Percentiles rank a stretch among this genome's conserved stretches.
Evolutionary conservation across 1,139 yeast species (phyloP).

Genomic region (Candida neerlandica): DNA sequence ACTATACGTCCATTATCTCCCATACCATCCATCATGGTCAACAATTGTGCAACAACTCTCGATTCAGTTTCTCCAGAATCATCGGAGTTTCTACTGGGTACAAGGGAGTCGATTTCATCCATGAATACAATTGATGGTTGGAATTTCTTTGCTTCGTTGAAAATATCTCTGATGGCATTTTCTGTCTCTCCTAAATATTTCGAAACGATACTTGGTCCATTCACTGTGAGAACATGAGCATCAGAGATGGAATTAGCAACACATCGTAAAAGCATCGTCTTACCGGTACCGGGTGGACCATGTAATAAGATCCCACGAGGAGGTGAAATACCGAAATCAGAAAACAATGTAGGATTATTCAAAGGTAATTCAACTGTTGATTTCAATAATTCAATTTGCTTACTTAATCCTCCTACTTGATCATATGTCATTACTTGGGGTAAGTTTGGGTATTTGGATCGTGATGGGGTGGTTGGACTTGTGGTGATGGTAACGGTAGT

Average conservation of each 20-base stretch:
- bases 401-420: slow-evolving; percentile 75
- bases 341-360: slow-evolving; percentile 72
- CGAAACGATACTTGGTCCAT: slow-evolving; percentile 91
- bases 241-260: slow-evolving; percentile 64
- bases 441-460: slow-evolving; percentile 38
- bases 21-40: slow-evolving; percentile 90
- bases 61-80: slow-evolving; percentile 89
- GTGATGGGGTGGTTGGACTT: slow-evolving; percentile 18
- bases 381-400: slow-evolving; percentile 62
- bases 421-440: slow-evolving; percentile 47
- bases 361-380: slow-evolving; percentile 81
- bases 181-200: slow-evolving; percentile 95
- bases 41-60: slow-evolving; percentile 83
- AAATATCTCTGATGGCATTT: slow-evolving; percentile 74
- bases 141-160: slow-evolving; percentile 77
- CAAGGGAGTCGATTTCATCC: slow-evolving; percentile 91
- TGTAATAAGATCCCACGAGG: slow-evolving; percentile 89
- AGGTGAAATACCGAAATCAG: slow-evolving; percentile 84
- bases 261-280: slow-evolving; percentile 83
- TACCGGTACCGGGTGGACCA: slow-evolving; percentile 99
- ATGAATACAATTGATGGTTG: slow-evolving; percentile 87
- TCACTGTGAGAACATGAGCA: slow-evolving; percentile 82
- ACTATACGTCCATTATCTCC: slow-evolving; percentile 71
- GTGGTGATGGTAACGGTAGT: slow-evolving; percentile 25
- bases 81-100: slow-evolving; percentile 78